phyloP scores from a whole-genome alignment of 163 green algal species.

The Volvox carteri region DNA sequence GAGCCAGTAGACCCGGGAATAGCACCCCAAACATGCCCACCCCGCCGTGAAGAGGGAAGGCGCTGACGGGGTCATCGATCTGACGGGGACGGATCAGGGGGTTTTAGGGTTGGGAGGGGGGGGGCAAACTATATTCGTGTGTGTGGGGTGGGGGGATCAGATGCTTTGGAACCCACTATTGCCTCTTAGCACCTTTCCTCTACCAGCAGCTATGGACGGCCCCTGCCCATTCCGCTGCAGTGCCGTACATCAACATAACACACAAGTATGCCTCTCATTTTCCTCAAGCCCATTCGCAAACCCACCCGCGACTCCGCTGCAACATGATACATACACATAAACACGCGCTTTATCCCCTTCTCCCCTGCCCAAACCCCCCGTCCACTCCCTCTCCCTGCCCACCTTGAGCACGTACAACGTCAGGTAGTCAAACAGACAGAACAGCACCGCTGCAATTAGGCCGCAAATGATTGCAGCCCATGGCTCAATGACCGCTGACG shows the following conservation, averaged over 20 bases:
- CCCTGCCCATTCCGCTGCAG: too few species aligned
- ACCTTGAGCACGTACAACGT: conserved; percentile 60
- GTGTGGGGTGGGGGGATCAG: neutral
- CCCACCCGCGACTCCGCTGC: too few species aligned
- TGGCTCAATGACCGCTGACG: conserved; percentile 81
- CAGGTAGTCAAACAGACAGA: conserved; percentile 50
- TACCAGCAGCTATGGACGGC: too few species aligned
- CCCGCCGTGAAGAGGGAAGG: conserved; percentile 60
- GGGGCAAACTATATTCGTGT: too few species aligned
- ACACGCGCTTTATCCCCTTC: neutral
- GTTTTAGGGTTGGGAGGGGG: neutral
- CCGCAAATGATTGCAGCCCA: conserved; percentile 91
- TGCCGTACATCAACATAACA: too few species aligned
- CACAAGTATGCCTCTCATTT: too few species aligned
- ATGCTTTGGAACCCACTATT: too few species aligned
- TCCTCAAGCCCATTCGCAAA: too few species aligned
- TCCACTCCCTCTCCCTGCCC: neutral
- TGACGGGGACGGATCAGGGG: conserved; percentile 31
- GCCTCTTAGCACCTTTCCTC: neutral
- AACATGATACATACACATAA: too few species aligned
- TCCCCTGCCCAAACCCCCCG: neutral
- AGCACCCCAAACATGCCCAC: conserved; percentile 64
- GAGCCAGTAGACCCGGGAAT: conserved; percentile 76
- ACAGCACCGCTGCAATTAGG: conserved; percentile 68
- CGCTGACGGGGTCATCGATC: conserved; percentile 62